phyloP scores from a whole-genome alignment of 768 basidiomycete genomes.

The Pleurotus djamor region DNA sequence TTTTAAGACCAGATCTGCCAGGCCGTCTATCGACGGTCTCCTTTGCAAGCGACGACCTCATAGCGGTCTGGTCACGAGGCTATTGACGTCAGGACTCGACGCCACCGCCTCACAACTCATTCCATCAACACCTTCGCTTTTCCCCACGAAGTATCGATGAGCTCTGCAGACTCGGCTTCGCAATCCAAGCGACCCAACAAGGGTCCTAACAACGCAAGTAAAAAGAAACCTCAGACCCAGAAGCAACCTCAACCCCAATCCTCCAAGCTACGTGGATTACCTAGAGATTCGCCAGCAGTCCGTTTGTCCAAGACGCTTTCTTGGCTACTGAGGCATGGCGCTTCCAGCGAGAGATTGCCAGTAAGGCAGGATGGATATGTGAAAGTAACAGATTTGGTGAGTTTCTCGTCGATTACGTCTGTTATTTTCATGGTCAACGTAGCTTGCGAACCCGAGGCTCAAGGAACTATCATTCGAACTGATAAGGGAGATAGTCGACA shows the following conservation, averaged over 20 bases:
- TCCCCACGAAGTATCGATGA: too few relatives aligned
- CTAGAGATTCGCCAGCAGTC: constrained; percentile 64
- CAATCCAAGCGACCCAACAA: too few relatives aligned
- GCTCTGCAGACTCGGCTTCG: too few relatives aligned
- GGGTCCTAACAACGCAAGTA: background rate
- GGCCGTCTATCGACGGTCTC: too few relatives aligned
- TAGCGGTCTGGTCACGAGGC: too few relatives aligned
- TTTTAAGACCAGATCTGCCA: too few relatives aligned
- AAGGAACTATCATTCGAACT: constrained; percentile 50
- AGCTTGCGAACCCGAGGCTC: constrained; percentile 75
- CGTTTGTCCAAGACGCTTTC: constrained; percentile 84
- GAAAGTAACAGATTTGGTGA: constrained; percentile 77
- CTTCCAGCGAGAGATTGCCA: constrained; percentile 66
- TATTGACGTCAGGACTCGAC: too few relatives aligned
- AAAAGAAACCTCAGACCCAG: background rate
- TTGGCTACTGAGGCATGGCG: constrained; percentile 91
- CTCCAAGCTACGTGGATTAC: constrained; percentile 55
- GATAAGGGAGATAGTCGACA: constrained; percentile 62
- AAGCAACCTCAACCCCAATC: constrained; percentile 9
- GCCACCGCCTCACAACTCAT: too few relatives aligned
- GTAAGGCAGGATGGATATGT: constrained; percentile 89
- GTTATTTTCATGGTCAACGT: constrained; percentile 3
- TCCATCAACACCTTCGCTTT: too few relatives aligned
- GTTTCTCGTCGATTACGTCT: constrained; percentile 21
- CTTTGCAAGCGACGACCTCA: too few relatives aligned